Conservation (phyloP, 192 early-diverging fungal species). For the Spinellus fusiger region DNA sequence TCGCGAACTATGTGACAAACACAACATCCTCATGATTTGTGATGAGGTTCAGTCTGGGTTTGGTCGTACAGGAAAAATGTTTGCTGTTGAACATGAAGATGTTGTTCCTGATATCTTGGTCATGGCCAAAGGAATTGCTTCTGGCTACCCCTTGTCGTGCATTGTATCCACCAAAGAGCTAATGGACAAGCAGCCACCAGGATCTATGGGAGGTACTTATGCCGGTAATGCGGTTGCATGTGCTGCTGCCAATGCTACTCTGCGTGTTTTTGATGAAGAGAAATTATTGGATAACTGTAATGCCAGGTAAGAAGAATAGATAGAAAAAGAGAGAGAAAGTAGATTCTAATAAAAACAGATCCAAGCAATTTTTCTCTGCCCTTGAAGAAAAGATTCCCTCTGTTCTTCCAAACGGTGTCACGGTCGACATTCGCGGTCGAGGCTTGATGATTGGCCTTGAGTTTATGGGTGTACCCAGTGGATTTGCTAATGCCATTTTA, state of each 20-base stretch:
- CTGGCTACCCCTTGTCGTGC: constrained; percentile 35
- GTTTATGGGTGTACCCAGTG: constrained; percentile 28
- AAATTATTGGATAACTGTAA: constrained; percentile 34
- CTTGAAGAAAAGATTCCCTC: constrained; percentile 21
- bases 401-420: constrained; percentile 23
- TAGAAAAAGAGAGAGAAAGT: not conserved
- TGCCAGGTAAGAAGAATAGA: constrained; percentile 14
- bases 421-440: constrained; percentile 35
- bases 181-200: constrained; percentile 36
- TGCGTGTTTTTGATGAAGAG: constrained; percentile 39
- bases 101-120: constrained; percentile 38
- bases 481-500: constrained; percentile 23
- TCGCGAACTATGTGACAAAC: constrained; percentile 33
- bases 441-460: constrained; percentile 43
- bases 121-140: constrained; percentile 43
- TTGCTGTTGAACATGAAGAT: constrained; percentile 34
- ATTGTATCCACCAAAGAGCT: constrained; percentile 36
- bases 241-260: constrained; percentile 40
- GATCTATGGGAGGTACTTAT: constrained; percentile 43
- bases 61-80: constrained; percentile 43
- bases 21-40: constrained; percentile 34
- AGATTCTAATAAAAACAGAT: constrained; percentile 14
- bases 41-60: constrained; percentile 42
- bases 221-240: constrained; percentile 32
- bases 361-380: constrained; percentile 31